Evolutionary conservation across 192 early-diverging fungal genomes (phyloP).

Genomic region (Rhizophagus clarus): DNA sequence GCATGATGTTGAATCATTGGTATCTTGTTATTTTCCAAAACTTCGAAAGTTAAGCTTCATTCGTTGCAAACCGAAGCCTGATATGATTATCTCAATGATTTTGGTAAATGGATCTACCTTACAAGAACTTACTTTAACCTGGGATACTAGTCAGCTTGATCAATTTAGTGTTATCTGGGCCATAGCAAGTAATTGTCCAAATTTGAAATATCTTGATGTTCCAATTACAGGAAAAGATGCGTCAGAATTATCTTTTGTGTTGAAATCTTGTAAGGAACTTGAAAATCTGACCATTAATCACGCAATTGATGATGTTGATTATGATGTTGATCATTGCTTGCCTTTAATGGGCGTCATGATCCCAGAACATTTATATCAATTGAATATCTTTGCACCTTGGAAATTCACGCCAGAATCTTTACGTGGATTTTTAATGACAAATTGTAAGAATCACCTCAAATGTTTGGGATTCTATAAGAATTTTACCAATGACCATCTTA

Average conservation of each 20-base stretch:
- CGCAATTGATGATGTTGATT: neutral
- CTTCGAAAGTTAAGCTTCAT: neutral
- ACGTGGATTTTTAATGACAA: neutral
- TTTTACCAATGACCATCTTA: neutral
- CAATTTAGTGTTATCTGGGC: neutral
- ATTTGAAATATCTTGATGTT: neutral
- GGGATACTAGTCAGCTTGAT: neutral
- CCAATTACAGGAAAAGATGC: neutral
- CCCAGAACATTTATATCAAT: neutral
- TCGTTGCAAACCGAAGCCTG: neutral
- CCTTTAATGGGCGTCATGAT: neutral
- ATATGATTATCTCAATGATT: neutral
- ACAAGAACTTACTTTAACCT: neutral
- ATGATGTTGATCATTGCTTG: conserved; percentile 1
- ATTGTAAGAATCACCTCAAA: neutral
- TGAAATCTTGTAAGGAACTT: neutral
- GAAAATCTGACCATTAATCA: neutral
- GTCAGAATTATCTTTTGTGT: neutral
- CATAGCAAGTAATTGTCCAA: neutral
- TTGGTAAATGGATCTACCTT: neutral
- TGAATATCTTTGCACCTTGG: neutral
- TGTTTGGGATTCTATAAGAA: neutral
- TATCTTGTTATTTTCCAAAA: neutral
- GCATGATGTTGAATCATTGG: neutral
- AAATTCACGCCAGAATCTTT: conserved; percentile 7